Conservation (phyloP, 768 basidiomycete genomes). For the Termitomyces sp. region DNA sequence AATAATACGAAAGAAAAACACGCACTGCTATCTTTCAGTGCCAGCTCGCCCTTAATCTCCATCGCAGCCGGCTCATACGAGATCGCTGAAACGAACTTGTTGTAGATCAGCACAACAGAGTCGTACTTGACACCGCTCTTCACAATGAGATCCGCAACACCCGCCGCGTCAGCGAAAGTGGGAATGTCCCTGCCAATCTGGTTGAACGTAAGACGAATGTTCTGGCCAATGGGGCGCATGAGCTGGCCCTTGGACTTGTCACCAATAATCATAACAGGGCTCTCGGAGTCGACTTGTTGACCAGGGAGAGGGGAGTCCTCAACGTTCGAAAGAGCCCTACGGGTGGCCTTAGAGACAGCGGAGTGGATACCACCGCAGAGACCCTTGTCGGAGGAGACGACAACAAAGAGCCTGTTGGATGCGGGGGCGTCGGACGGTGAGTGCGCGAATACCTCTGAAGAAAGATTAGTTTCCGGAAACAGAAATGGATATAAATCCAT, state of each 20-base stretch:
- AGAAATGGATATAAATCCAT: not conserved
- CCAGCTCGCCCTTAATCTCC: constrained; percentile 78
- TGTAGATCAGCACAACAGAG: constrained; percentile 75
- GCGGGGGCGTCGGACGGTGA: constrained; percentile 62
- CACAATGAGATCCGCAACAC: constrained; percentile 89
- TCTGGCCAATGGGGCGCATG: constrained; percentile 54
- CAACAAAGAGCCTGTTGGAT: constrained; percentile 84
- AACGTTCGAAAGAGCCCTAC: constrained; percentile 58
- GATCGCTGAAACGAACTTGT: constrained; percentile 85
- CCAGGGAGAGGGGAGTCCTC: constrained; percentile 47
- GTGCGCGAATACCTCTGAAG: constrained; percentile 84
- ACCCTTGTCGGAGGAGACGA: constrained; percentile 97
- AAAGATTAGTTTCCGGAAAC: not conserved
- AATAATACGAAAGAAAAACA: constrained; percentile 17
- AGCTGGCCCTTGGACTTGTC: constrained; percentile 98
- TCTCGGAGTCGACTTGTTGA: constrained; percentile 50
- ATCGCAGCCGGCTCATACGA: constrained; percentile 80
- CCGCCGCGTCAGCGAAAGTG: constrained; percentile 93
- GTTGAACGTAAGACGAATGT: constrained; percentile 88
- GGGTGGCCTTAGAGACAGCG: constrained; percentile 87
- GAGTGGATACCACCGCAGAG: constrained; percentile 99
- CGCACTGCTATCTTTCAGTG: constrained; percentile 78
- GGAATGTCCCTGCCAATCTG: constrained; percentile 98
- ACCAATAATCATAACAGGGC: constrained; percentile 83
- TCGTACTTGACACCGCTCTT: constrained; percentile 86